These are phyloP conservation scores for Physcomitrellopsis africana DNA, from an alignment of 225 moss, liverwort and hornwort genomes.

Conservation along the genomic window DNA sequence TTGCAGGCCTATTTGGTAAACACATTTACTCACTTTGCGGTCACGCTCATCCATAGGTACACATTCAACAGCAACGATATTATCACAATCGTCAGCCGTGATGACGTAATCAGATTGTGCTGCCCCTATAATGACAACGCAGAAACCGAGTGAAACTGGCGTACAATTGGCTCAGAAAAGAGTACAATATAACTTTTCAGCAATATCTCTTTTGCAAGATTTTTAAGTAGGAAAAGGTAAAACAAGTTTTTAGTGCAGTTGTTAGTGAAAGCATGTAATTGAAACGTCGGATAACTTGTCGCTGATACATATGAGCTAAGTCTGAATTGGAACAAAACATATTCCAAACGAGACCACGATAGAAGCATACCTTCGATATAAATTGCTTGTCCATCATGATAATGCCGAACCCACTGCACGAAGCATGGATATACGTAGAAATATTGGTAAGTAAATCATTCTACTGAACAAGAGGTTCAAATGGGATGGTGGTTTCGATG, in stretches of 20 bases:
- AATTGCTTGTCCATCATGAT: constrained; percentile 63
- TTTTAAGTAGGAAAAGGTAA: background rate
- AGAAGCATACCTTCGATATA: constrained; percentile 76
- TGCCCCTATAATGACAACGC: constrained; percentile 60
- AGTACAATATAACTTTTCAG: background rate
- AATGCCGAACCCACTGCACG: constrained; percentile 87
- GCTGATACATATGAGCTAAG: constrained; percentile 8
- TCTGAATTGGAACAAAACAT: constrained; percentile 4
- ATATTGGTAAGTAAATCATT: constrained; percentile 15
- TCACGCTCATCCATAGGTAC: constrained; percentile 95
- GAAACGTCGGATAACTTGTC: background rate
- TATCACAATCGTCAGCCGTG: constrained; percentile 90
- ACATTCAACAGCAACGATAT: constrained; percentile 89
- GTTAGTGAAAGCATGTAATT: background rate
- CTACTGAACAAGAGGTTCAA: background rate
- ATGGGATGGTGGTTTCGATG: background rate
- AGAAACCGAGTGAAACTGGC: constrained; percentile 7
- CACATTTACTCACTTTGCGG: constrained; percentile 59
- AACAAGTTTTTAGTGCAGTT: constrained; percentile 17
- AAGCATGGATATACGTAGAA: constrained; percentile 4
- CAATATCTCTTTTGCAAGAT: background rate
- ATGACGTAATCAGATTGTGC: constrained; percentile 95
- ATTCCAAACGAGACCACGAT: background rate
- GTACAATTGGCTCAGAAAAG: background rate
- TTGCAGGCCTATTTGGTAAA: constrained; percentile 3